Evolutionary conservation across 2,329 filamentous ascomycete genomes (phyloP), one percentile per base, ranked within the genome.

Genomic region (Helotiales sp.): DNA sequence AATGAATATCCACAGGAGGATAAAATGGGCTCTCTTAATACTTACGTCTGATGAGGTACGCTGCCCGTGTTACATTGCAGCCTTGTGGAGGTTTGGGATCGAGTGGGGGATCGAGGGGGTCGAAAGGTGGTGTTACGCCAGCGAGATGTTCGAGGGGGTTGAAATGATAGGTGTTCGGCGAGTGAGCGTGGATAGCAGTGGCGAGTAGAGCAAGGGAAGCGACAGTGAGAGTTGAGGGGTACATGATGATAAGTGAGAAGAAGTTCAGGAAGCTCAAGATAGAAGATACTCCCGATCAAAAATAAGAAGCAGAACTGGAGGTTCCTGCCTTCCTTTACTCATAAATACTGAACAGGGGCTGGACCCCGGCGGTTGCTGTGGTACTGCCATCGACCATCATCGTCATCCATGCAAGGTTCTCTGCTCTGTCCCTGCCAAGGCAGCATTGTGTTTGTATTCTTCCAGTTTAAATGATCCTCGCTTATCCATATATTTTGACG

Each of bases 81-180:
- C 83, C 83, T 75, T 83, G 82, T 10, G 83, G 81, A 37, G 82
- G 79, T 54, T 79, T 76, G 1, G 82, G 83, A 66, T 83, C 80
- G 63, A 82, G 79, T 40, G 79, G 77, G 34, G 82, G 82, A 64
- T 82, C 80, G 11, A 79, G 73, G 15, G 82, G 81, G 71, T 84
- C 81, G 69, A 83, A 85, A 73, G 84, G 83, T 0, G 83, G 83
- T 13, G 82, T 78, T 32, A 83, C 82, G 58, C 83, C 83, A 28
- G 83, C 80, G 1, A 85, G 78, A 75, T 85, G 83, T 68, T 82
- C 69, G 22, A 85, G 73, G 10, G 82, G 82, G 63, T 85, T 77
- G 72, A 85, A 85, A 1, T 75, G 74, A 66, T 82, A 83, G 20
- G 69, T 69, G 11, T 70, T 68, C 2, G 71, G 67, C 17, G 66